Conservation (phyloP, 1,284 basidiomycete genomes). For the Polyporus tsugae region DNA sequence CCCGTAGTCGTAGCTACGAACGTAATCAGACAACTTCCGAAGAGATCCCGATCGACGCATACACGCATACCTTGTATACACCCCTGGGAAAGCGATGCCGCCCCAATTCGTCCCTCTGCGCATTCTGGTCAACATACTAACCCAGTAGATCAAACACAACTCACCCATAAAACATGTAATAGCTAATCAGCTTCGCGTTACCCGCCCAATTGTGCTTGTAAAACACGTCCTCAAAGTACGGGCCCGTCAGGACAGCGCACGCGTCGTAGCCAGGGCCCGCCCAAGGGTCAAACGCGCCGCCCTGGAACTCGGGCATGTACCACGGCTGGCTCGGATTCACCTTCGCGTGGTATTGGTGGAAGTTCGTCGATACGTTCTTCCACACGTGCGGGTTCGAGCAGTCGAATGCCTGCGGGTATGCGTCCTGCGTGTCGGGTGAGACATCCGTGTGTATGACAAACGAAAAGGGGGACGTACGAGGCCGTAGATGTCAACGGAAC, state of each 20-base stretch:
- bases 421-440: slow-evolving; percentile 61
- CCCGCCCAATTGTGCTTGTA: slow-evolving; percentile 78
- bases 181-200: slow-evolving; percentile 80
- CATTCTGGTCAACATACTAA: neutral
- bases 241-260: slow-evolving; percentile 68
- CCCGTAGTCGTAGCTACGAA: slow-evolving; percentile 68
- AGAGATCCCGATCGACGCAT: too few relatives aligned
- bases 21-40: neutral
- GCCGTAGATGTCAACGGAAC: slow-evolving; percentile 62
- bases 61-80: slow-evolving; percentile 54
- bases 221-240: slow-evolving; percentile 79
- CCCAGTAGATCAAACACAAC: neutral
- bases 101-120: slow-evolving; percentile 84
- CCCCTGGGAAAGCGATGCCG: slow-evolving; percentile 70
- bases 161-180: slow-evolving; percentile 83
- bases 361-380: slow-evolving; percentile 63
- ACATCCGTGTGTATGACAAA: too few relatives aligned
- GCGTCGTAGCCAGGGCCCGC: slow-evolving; percentile 67
- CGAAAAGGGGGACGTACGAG: slow-evolving; percentile 42
- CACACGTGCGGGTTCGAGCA: slow-evolving; percentile 72
- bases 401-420: slow-evolving; percentile 78
- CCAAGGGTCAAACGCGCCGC: slow-evolving; percentile 80
- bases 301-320: slow-evolving; percentile 65
- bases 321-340: slow-evolving; percentile 68
- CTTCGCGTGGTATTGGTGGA: slow-evolving; percentile 64